phyloP scores from a whole-genome alignment of 108 stramenopile genomes.

The Cyclostephanos invisitatus region DNA sequence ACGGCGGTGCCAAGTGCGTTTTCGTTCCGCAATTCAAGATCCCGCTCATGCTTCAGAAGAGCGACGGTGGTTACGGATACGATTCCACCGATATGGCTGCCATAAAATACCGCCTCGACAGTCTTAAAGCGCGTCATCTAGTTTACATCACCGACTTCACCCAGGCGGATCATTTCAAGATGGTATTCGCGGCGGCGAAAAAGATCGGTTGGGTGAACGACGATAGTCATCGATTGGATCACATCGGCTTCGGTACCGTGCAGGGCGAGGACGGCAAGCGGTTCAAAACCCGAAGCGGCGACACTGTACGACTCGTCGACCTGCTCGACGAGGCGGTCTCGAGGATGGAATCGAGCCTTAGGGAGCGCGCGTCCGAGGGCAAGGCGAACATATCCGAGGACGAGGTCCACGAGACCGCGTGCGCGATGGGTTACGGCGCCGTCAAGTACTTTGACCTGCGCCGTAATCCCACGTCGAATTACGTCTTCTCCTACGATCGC shows the following conservation, averaged over 20 bases:
- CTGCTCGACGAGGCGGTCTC: slow-evolving; percentile 93
- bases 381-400: slow-evolving; percentile 78
- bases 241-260: slow-evolving; percentile 99
- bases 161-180: slow-evolving; percentile 90
- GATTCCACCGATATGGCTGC: slow-evolving; percentile 99
- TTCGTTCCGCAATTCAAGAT: slow-evolving; percentile 85
- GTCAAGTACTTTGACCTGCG: slow-evolving; percentile 99
- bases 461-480: slow-evolving; percentile 95
- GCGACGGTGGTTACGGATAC: slow-evolving; percentile 99
- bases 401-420: slow-evolving; percentile 88
- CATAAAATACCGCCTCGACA: slow-evolving; percentile 88
- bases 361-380: slow-evolving; percentile 70
- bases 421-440: slow-evolving; percentile 96
- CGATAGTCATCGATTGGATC: slow-evolving; percentile 77
- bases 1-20: slow-evolving; percentile 94
- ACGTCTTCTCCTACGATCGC: slow-evolving; percentile 96
- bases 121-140: slow-evolving; percentile 81
- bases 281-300: slow-evolving; percentile 97
- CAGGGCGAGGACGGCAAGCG: slow-evolving; percentile 97
- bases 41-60: slow-evolving; percentile 97
- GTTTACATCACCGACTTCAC: slow-evolving; percentile 98
- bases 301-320: slow-evolving; percentile 98
- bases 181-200: slow-evolving; percentile 92
- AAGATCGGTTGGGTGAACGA: slow-evolving; percentile 91
- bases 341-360: slow-evolving; percentile 84